Percentiles rank a stretch among this genome's conserved stretches.
Conservation (phyloP, 2,329 filamentous ascomycete species). For the Ceratocystis cubensis region DNA sequence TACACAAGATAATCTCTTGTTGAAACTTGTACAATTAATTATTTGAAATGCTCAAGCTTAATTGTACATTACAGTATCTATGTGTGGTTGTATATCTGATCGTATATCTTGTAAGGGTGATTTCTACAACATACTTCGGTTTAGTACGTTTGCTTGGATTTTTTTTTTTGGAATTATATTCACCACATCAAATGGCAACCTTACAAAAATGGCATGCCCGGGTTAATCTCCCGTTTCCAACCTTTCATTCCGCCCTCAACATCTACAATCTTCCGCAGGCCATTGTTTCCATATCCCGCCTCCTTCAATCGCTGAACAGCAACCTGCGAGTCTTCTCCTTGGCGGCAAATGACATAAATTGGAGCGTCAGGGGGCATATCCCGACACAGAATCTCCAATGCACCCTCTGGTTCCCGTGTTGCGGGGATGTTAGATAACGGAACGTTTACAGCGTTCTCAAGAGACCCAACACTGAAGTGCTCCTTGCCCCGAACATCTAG, state of each 20-base stretch:
- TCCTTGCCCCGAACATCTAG: conserved; percentile 77
- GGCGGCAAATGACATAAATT: conserved; percentile 60
- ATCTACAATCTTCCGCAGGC: conserved; percentile 52
- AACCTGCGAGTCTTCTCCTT: conserved; percentile 69
- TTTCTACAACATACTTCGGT: neutral
- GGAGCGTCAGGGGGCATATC: conserved; percentile 35
- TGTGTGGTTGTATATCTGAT: no score
- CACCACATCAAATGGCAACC: neutral
- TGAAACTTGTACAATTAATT: neutral
- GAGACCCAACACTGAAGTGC: conserved; percentile 67
- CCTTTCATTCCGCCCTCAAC: conserved; percentile 58
- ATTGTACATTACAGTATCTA: no score
- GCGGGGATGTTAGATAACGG: conserved; percentile 46
- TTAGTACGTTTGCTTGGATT: neutral
- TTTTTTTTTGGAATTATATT: neutral
- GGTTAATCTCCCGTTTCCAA: conserved; percentile 59
- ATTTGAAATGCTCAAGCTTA: neutral
- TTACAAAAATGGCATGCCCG: conserved; percentile 41
- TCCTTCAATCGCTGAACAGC: conserved; percentile 54
- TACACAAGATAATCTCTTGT: neutral
- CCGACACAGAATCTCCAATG: conserved; percentile 30
- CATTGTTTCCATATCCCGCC: conserved; percentile 39
- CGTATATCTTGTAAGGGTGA: no score
- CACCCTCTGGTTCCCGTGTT: conserved; percentile 21
- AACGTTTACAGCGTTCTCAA: conserved; percentile 65